phyloP scores from a whole-genome alignment of 2,329 filamentous ascomycete species.

The Curvularia spicifera region DNA sequence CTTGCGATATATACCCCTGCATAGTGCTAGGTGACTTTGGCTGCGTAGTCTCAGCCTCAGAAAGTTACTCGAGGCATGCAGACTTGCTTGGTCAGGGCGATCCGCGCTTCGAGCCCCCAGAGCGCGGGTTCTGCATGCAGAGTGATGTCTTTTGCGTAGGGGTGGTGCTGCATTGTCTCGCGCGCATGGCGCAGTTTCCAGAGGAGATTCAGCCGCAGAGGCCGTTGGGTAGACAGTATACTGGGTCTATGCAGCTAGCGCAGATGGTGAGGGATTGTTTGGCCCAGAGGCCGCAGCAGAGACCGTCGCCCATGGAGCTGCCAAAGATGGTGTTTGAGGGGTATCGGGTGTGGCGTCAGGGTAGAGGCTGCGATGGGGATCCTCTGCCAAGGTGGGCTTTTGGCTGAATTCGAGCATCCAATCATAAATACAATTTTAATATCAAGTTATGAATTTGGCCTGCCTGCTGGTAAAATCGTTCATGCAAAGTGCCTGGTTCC shows the following conservation, averaged over 20 bases:
- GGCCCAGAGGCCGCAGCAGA: neutral
- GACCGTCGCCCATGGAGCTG: neutral
- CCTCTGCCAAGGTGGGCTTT: constrained; percentile 8
- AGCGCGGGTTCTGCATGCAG: neutral
- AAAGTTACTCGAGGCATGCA: neutral
- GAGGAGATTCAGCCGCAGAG: neutral
- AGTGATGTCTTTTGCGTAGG: constrained; percentile 11
- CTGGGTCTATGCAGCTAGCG: neutral
- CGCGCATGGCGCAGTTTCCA: constrained; percentile 4
- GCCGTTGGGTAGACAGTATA: neutral
- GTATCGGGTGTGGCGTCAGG: constrained; percentile 3
- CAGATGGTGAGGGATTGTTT: constrained; percentile 1
- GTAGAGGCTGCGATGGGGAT: neutral
- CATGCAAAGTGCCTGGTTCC: neutral
- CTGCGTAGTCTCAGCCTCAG: neutral
- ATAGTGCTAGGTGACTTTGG: constrained; percentile 26
- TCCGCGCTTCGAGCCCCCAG: constrained; percentile 2
- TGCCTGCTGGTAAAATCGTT: neutral
- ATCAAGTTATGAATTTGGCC: neutral
- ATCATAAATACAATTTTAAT: neutral
- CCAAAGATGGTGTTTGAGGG: constrained; percentile 7
- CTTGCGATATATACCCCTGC: constrained; percentile 7
- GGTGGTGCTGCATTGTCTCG: constrained; percentile 10
- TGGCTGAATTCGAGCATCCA: constrained; percentile 1
- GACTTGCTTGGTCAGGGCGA: neutral